Conservation (phyloP, 2,329 filamentous ascomycete genomes). For the Cadophora gregata region DNA sequence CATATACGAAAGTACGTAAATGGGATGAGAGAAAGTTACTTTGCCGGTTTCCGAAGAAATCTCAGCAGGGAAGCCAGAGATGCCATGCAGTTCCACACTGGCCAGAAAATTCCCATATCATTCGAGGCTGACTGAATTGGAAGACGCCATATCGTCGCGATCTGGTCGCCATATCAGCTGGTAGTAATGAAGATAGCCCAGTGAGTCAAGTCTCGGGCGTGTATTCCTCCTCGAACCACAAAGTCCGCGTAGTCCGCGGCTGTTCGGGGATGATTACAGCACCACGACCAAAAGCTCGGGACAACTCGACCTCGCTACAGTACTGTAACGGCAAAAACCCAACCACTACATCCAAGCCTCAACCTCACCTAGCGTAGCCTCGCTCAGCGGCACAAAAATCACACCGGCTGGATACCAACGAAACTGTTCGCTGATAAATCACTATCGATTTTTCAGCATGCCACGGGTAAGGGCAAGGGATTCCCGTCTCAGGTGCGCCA, state of each 20-base stretch:
- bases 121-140: neutral
- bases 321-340: neutral
- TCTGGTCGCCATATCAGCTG: neutral
- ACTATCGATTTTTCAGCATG: neutral
- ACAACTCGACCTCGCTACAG: neutral
- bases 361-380: neutral
- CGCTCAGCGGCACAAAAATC: conserved; percentile 13
- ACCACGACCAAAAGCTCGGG: too few relatives aligned
- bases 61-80: neutral
- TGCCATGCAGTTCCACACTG: neutral
- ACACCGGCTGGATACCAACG: neutral
- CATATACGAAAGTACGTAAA: neutral
- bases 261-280: neutral
- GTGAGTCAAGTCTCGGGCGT: neutral
- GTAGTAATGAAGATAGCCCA: neutral
- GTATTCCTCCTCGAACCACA: neutral
- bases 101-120: neutral
- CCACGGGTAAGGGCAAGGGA: neutral
- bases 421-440: conserved; percentile 15
- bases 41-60: neutral
- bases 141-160: neutral
- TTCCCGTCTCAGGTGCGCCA: conserved; percentile 11
- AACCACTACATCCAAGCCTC: neutral
- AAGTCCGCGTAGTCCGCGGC: conserved; percentile 19
- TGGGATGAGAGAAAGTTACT: neutral